Evolutionary conservation across 768 basidiomycete genomes (phyloP).

Genomic region (Leccinellum albellum): DNA sequence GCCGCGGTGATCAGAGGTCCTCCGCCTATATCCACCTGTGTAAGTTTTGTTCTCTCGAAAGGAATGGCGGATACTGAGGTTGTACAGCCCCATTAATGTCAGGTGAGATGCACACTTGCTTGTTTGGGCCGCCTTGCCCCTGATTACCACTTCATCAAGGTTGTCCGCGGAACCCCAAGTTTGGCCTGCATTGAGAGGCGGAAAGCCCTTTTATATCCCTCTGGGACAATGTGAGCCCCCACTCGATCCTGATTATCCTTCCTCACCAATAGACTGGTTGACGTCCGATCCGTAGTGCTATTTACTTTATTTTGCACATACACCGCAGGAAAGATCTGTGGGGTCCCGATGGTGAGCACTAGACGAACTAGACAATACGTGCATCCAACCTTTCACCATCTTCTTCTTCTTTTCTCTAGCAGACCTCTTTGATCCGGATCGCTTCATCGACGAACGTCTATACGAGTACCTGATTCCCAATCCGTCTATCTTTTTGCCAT

Average conservation of each 20-base stretch:
- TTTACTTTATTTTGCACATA: slow-evolving; percentile 31
- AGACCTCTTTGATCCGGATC: slow-evolving; percentile 55
- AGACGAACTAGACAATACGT: neutral
- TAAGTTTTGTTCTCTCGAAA: slow-evolving; percentile 5
- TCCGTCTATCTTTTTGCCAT: slow-evolving; percentile 67
- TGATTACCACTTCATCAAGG: slow-evolving; percentile 11
- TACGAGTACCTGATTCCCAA: slow-evolving; percentile 52
- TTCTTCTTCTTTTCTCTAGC: slow-evolving; percentile 9
- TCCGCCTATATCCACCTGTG: slow-evolving; percentile 32
- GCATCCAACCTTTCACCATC: neutral
- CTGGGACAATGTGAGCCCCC: slow-evolving; percentile 29
- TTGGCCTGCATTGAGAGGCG: slow-evolving; percentile 21
- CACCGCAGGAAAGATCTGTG: slow-evolving; percentile 38
- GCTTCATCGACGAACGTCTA: slow-evolving; percentile 57
- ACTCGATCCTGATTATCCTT: neutral
- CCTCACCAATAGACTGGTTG: neutral
- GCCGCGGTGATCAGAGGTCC: slow-evolving; percentile 22
- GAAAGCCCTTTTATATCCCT: slow-evolving; percentile 54
- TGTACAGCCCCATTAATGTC: slow-evolving; percentile 18
- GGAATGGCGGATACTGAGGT: slow-evolving; percentile 1
- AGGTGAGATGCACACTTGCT: slow-evolving; percentile 12
- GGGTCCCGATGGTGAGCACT: slow-evolving; percentile 25
- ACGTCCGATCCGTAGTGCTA: neutral
- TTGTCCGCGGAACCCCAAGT: slow-evolving; percentile 12
- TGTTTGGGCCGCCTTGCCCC: neutral